Percentiles rank a stretch among this genome's conserved stretches.
Conservation (phyloP, 192 early-diverging fungal species). For the Podila minutissima region DNA sequence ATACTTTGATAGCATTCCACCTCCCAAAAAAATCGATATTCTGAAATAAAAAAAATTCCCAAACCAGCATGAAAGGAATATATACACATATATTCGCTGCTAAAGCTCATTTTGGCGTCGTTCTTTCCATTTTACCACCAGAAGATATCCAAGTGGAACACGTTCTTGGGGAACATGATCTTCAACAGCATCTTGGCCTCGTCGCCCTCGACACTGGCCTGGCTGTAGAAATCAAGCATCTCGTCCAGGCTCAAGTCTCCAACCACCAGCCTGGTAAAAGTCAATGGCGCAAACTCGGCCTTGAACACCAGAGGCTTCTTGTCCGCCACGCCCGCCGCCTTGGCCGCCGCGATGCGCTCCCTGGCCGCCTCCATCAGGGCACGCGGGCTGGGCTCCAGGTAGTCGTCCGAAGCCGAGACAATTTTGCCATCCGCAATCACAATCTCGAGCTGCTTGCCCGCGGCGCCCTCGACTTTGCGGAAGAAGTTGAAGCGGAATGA, state of each 20-base stretch:
- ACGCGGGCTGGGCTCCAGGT: slow-evolving; percentile 5
- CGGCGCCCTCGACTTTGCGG: slow-evolving; percentile 22
- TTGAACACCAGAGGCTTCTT: neutral
- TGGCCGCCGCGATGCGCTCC: neutral
- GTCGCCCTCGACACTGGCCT: slow-evolving; percentile 5
- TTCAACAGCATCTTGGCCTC: slow-evolving; percentile 16
- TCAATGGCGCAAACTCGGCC: slow-evolving; percentile 13
- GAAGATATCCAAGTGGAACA: slow-evolving; percentile 20
- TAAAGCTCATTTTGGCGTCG: no score
- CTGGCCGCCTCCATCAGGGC: slow-evolving; percentile 1
- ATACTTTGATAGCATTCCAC: neutral
- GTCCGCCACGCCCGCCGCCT: neutral
- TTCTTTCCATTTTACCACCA: slow-evolving; percentile 11
- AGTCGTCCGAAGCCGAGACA: slow-evolving; percentile 11
- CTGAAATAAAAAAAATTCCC: neutral
- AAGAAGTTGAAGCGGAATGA: slow-evolving; percentile 19
- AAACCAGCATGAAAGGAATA: neutral
- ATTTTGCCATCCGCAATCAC: slow-evolving; percentile 29
- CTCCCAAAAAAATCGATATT: neutral
- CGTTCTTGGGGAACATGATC: slow-evolving; percentile 29
- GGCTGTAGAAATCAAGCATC: slow-evolving; percentile 1
- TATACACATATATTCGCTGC: no score
- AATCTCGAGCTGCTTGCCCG: slow-evolving; percentile 24
- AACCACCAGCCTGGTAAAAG: slow-evolving; percentile 8
- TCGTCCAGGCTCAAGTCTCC: slow-evolving; percentile 11